phyloP scores from a whole-genome alignment of 202 grass and related monocot species.

The Brachypodium distachyon region DNA sequence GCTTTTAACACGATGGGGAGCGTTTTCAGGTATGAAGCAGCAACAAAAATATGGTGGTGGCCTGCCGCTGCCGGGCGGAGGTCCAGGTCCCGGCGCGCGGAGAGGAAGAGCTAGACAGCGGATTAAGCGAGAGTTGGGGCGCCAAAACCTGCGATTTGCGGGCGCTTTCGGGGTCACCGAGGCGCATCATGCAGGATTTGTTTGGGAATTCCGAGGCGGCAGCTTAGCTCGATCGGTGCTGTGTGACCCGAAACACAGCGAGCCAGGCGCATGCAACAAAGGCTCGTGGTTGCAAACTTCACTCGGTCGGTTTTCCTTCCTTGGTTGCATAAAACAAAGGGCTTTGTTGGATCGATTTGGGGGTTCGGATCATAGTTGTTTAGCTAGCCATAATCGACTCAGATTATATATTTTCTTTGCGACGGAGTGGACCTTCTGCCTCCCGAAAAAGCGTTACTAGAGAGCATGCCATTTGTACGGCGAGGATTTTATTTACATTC shows the following conservation, averaged over 20 bases:
- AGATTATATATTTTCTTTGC: neutral
- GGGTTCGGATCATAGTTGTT: neutral
- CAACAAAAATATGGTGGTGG: neutral
- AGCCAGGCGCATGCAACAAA: constrained; percentile 46
- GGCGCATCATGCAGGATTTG: neutral
- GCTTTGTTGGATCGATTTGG: neutral
- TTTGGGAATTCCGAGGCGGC: constrained; percentile 48
- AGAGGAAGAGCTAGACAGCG: neutral
- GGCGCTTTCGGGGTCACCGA: constrained; percentile 35
- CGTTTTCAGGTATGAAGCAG: constrained; percentile 28
- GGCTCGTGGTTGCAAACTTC: neutral
- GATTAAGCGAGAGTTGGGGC: neutral
- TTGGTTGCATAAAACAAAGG: constrained; percentile 18
- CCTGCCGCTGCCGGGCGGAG: neutral
- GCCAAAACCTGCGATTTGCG: constrained; percentile 48
- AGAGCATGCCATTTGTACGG: no score
- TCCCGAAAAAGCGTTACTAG: neutral
- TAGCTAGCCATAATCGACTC: no score
- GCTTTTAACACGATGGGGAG: constrained; percentile 14
- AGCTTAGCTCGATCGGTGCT: no score
- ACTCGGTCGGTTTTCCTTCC: neutral
- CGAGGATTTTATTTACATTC: no score
- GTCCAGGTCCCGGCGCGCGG: constrained; percentile 9
- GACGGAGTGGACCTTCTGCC: constrained; percentile 21
- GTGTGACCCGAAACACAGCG: constrained; percentile 68